Evolutionary conservation across 805 yeast genomes (phyloP).

Genomic region (Isabelozyma gotoi): DNA sequence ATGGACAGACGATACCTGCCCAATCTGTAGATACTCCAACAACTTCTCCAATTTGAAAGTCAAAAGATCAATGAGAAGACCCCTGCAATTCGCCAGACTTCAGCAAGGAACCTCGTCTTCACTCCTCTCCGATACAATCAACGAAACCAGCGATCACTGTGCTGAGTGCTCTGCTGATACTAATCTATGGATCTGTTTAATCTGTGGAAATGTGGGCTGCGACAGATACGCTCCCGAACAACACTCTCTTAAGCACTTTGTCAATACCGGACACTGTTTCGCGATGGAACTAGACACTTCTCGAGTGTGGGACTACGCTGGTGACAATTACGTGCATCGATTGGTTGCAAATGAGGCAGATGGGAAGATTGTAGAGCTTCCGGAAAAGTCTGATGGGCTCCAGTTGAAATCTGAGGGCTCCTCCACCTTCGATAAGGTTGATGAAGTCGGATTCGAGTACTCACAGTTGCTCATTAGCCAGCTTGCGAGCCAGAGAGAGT

Average conservation of each 20-base stretch:
- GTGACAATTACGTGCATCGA: constrained; percentile 87
- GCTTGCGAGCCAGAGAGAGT: constrained; percentile 81
- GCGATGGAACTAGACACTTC: constrained; percentile 85
- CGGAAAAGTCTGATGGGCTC: constrained; percentile 30
- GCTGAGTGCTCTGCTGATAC: constrained; percentile 54
- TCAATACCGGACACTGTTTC: constrained; percentile 78
- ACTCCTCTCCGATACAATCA: not conserved
- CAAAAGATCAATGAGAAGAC: constrained; percentile 30
- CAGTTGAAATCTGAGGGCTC: constrained; percentile 7
- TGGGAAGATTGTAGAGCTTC: constrained; percentile 84
- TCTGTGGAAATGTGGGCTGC: constrained; percentile 92
- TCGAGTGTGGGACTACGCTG: constrained; percentile 93
- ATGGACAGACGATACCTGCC: constrained; percentile 90
- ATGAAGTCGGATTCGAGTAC: constrained; percentile 71
- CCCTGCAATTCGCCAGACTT: constrained; percentile 23
- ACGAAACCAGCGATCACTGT: constrained; percentile 35
- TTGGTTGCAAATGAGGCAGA: constrained; percentile 81
- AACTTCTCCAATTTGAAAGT: constrained; percentile 34
- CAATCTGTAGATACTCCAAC: constrained; percentile 81
- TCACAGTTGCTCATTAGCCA: constrained; percentile 77
- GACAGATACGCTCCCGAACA: constrained; percentile 77
- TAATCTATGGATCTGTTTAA: constrained; percentile 83
- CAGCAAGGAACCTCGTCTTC: constrained; percentile 2
- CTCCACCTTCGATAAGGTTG: constrained; percentile 37
- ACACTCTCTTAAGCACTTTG: constrained; percentile 83